Base-by-base conservation (phyloP, 108 stramenopile species). In the Skeletonema potamos region DNA sequence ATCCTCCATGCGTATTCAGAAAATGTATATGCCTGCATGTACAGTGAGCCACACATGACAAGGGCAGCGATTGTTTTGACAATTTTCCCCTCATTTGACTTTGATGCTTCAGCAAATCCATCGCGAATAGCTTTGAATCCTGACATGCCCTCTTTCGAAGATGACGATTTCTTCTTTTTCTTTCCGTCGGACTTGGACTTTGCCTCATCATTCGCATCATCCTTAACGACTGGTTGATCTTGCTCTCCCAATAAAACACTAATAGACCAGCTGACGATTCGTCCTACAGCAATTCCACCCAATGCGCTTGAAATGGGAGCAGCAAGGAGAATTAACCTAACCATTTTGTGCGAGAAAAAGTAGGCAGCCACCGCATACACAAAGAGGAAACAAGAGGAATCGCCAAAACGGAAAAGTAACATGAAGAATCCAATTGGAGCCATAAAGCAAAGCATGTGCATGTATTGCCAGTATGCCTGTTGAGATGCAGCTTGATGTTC, bases 281-380 rank as follows among this genome's bases (percentile, higher is more conserved):
- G 65, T 15, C 94, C 96, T 56, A 96, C 82, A 17, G 91, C 94
- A 62, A 97, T 90, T 8, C 96, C 98, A 65, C 85, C 94, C 27
- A 98, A 82, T 9, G 83, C 58, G 62, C 88, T 88, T 10, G 96
- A 92, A 69, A 97, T 92, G 18, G 99, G 99, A 29, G 96, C 97
- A 17, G 93, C 86, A 33, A 97, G 79, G 20, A 99, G 87, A 74
- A 99, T 96, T 60, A 99, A 84, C 26, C 99, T 92, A 17, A 97
- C 97, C 99, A 99, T 99, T 71, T 92, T 92, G 57, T 94, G 96
- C 9, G 91, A 88, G 79, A 99, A 99, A 82, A 91, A 98, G 88
- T 97, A 99, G 6, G 97, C 85, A 22, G 95, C 70, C 27, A 85
- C 69, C 22, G 90, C 97, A 86, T 97, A 99, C 15, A 97, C 89